Percentiles rank a stretch among this genome's conserved stretches.
phyloP scores from a whole-genome alignment of 139 green algal species.

The Edaphochlamys debaryana region DNA sequence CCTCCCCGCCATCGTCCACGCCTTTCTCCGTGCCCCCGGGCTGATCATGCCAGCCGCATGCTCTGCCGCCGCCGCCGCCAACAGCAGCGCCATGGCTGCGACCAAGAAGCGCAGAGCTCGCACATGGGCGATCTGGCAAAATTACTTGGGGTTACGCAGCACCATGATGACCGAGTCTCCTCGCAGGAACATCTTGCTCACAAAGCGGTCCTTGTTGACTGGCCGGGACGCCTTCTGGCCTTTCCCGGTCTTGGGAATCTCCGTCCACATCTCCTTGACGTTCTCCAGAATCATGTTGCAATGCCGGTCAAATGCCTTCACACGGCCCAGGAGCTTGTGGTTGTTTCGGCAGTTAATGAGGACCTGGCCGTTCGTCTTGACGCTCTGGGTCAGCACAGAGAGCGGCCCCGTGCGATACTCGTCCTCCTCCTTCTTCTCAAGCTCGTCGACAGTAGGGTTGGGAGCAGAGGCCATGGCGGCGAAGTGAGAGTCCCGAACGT shows the following conservation, averaged over 20 bases:
- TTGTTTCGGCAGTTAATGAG: constrained; percentile 99
- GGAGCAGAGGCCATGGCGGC: background rate
- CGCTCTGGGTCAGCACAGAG: constrained; percentile 93
- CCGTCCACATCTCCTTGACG: constrained; percentile 99
- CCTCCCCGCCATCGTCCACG: too few species aligned
- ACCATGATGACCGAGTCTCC: constrained; percentile 98
- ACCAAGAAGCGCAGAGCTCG: too few species aligned
- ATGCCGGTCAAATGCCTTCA: constrained; percentile 99
- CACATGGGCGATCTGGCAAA: too few species aligned
- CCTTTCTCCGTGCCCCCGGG: too few species aligned
- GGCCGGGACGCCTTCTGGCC: constrained; percentile 88
- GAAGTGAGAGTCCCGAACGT: background rate
- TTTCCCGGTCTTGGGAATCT: constrained; percentile 94
- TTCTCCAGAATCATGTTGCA: constrained; percentile 99
- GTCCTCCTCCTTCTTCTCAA: constrained; percentile 92
- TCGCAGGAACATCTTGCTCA: constrained; percentile 98
- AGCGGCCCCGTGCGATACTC: constrained; percentile 93
- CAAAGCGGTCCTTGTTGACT: constrained; percentile 98
- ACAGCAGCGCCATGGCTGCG: too few species aligned
- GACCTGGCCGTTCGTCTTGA: constrained; percentile 97
- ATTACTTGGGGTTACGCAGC: constrained; percentile 91
- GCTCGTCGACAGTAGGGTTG: constrained; percentile 80
- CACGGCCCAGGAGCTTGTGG: constrained; percentile 94
- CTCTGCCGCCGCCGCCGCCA: too few species aligned
- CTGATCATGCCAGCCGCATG: too few species aligned